Evolutionary conservation across 192 early-diverging fungal species (phyloP).

Genomic region (Entomortierella beljakovae): DNA sequence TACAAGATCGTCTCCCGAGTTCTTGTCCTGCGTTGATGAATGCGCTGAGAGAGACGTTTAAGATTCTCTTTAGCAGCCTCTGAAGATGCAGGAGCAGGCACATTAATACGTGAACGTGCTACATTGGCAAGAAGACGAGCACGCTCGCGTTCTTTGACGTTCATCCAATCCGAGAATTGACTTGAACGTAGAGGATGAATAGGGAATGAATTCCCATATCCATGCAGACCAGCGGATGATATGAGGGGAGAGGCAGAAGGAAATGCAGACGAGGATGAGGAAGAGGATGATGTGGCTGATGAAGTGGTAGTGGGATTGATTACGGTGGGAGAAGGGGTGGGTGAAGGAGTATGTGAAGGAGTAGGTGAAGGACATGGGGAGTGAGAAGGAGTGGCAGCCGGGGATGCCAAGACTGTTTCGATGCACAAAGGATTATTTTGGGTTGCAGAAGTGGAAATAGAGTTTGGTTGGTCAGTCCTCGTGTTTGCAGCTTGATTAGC

Average conservation of each 20-base stretch:
- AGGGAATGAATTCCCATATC: slow-evolving; percentile 13
- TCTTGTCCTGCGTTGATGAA: slow-evolving; percentile 39
- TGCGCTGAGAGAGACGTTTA: slow-evolving; percentile 28
- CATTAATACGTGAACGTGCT: slow-evolving; percentile 20
- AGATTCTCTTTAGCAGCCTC: slow-evolving; percentile 40
- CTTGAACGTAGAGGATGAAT: slow-evolving; percentile 14
- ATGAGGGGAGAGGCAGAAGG: background rate
- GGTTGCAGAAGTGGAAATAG: background rate
- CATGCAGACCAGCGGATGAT: background rate
- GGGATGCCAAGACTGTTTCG: slow-evolving; percentile 1
- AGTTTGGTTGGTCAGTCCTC: slow-evolving; percentile 2
- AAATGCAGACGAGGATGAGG: background rate
- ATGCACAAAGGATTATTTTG: background rate
- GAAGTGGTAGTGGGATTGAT: background rate
- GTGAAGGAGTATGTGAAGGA: background rate
- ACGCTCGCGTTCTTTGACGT: slow-evolving; percentile 40
- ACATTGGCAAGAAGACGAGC: slow-evolving; percentile 37
- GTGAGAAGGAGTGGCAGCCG: slow-evolving; percentile 1
- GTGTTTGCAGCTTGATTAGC: background rate
- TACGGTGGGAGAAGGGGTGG: slow-evolving; percentile 1
- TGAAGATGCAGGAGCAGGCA: slow-evolving; percentile 6
- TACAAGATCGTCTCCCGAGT: slow-evolving; percentile 44
- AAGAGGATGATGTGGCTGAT: background rate
- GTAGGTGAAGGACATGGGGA: slow-evolving; percentile 3
- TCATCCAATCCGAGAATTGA: slow-evolving; percentile 43